Evolutionary conservation across 805 yeast genomes (phyloP).

Genomic region (Candida verbasci): DNA sequence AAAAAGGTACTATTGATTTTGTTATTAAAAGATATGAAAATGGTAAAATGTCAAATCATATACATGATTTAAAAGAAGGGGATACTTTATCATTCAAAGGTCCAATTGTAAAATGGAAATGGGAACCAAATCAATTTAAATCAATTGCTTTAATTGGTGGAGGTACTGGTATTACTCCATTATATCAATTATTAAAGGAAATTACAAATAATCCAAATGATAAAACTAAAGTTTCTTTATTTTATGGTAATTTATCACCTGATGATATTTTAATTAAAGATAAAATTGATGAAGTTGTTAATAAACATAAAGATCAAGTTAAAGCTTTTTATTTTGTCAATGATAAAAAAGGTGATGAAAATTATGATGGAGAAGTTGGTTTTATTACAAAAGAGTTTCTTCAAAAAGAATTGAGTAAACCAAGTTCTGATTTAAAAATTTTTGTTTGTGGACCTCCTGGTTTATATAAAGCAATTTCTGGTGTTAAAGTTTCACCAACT

Average conservation of each 20-base stretch:
- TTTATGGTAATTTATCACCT: constrained; percentile 74
- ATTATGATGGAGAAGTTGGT: constrained; percentile 62
- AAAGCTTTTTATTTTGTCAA: constrained; percentile 78
- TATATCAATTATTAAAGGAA: constrained; percentile 79
- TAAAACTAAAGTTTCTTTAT: constrained; percentile 79
- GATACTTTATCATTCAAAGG: constrained; percentile 92
- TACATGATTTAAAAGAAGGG: constrained; percentile 63
- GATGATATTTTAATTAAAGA: constrained; percentile 77
- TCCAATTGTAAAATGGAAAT: constrained; percentile 86
- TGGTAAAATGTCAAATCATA: constrained; percentile 80
- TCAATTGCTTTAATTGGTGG: constrained; percentile 85
- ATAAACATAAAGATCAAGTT: constrained; percentile 72
- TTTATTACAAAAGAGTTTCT: constrained; percentile 75
- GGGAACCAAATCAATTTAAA: constrained; percentile 81
- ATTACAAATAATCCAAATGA: constrained; percentile 77
- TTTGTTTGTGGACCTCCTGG: constrained; percentile 97
- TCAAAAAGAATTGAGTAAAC: constrained; percentile 54
- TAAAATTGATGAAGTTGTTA: constrained; percentile 68
- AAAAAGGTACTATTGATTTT: constrained; percentile 72
- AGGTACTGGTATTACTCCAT: constrained; percentile 95
- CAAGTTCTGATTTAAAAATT: constrained; percentile 54
- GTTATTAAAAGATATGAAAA: constrained; percentile 79
- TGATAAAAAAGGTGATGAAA: constrained; percentile 38
- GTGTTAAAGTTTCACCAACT: constrained; percentile 74
- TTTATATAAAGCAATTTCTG: constrained; percentile 82